Base-by-base conservation (phyloP, 2,329 filamentous ascomycete species). In the Sarocladium oryzae region DNA sequence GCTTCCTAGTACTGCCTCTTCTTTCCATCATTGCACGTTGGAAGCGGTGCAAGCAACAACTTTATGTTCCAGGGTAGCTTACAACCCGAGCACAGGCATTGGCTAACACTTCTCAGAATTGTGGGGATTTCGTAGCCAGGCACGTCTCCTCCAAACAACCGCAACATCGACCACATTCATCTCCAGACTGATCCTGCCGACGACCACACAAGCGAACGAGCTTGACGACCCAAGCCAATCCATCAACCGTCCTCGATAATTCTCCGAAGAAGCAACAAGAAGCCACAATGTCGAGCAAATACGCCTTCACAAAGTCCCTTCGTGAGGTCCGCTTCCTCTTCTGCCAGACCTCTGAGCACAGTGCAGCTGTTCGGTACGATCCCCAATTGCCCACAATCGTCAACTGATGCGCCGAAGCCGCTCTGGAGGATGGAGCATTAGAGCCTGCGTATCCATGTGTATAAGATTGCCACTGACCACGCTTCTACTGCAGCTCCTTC, bases 261-360 rank as follows among this genome's bases (percentile, higher is more conserved):
- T 18, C 13, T 15, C 11, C 5, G 33, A 5, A 10, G 3, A 15
- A 5, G 5, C 18, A 8, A 50, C 51, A 24, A n/a, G 5, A 46
- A 56, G 60, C 57, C 66, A 77, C 60, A 58, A 97, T 97, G 93
- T 89, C 90, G 61, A 77, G 80, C 73, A 95, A 93, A 79, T 96
- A 96, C 76, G 89, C 84, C 62, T 99, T 99, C 74, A 81, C 83
- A 60, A 86, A 89, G 70, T 76, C 83, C 59, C 79, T 99, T 69
- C 95, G 90, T 79, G 93, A 99, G 79, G 80, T 99, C 68, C 88
- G 93, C 68, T 99, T 99, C 75, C 80, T 95, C 63, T 92, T 97
- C 76, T 97, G 93, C 78, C 92, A 97, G 74, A 91, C 89, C 50
- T 88, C 87, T 58, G 87, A 95, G 68, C 85, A 89, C 67, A 96